Evolutionary conservation across 352 stramenopile genomes (phyloP), one percentile per base, ranked within the genome.

Genomic region (Phytopythium delawarense): DNA sequence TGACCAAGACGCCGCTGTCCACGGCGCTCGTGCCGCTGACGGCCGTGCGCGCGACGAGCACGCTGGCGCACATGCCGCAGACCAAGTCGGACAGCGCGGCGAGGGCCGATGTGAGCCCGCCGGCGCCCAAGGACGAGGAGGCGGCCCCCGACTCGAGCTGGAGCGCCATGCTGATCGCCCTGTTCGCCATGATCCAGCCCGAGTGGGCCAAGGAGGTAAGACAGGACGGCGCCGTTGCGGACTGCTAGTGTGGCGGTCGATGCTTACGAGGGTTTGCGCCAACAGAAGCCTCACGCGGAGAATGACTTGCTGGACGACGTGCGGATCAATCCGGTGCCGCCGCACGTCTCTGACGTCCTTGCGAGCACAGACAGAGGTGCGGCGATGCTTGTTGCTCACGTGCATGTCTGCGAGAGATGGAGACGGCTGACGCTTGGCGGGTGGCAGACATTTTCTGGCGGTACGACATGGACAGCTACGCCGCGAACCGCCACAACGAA

Each of bases 391-490:
- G 35, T 11, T 28, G 34, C 11, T 45, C 13, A 11, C 7, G 4
- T 23, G 18, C 20, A n/a, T 50, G 16, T 37, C 37, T 39, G 34
- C 5, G 34, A 39, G 52, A 20, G 13, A 12, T 20, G 20, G 52
- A n/a, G 46, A 18, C 52, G 7, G 18, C 20, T 34, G n/a, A 28
- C 25, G 35, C 9, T 37, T 56, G n/a, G 23, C 15, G 40, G 15
- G 15, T 13, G 45, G 15, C 23, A 74, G 66, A 74, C 2, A 51
- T 84, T 18, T 84, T 88, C 56, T 88, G 79, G 79, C 76, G 79
- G 48, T 87, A 76, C 54, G 79, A 88, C 51, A 84, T 85, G 79
- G 77, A 88, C 67, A 85, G 75, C 68, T 88, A 88, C 55, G 79
- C 79, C 12, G 79, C 79, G 16, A 88, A 88, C 57, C 69, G 74